These are phyloP conservation scores for Zea luxurians DNA, from an alignment of 176 grass and related monocot species.

Conservation along the genomic window DNA sequence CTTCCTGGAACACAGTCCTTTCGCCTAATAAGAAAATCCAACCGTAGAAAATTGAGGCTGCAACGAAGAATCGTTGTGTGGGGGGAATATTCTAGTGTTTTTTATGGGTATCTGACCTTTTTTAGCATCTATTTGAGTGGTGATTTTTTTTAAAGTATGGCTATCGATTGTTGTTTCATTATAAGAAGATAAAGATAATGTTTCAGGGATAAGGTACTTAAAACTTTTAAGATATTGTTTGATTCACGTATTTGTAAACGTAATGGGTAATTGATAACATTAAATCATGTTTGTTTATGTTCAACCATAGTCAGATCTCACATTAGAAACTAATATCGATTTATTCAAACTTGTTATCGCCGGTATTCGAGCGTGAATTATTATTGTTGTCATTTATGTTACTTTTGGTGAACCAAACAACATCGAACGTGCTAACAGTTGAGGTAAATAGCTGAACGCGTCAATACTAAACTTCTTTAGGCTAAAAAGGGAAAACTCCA, in stretches of 20 bases:
- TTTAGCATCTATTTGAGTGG: neutral
- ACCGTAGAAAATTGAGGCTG: neutral
- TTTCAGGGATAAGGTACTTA: neutral
- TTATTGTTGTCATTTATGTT: no score
- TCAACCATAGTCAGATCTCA: no score
- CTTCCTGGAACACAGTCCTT: no score
- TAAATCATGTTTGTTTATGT: no score
- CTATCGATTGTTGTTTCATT: neutral
- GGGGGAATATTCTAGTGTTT: neutral
- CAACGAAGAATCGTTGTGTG: neutral
- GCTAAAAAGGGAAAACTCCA: neutral
- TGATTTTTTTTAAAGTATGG: neutral
- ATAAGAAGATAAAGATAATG: neutral
- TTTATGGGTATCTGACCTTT: neutral
- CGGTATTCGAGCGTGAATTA: no score
- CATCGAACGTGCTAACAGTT: neutral
- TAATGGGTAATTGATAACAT: no score
- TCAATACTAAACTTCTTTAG: neutral
- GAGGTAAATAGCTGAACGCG: neutral
- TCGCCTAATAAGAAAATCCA: neutral
- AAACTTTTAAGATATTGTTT: no score
- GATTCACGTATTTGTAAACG: no score
- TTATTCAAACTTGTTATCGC: no score
- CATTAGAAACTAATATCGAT: no score
- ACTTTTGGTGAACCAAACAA: no score